Base-by-base conservation (phyloP, 495 filamentous ascomycete genomes). In the Filosporella fistucella region DNA sequence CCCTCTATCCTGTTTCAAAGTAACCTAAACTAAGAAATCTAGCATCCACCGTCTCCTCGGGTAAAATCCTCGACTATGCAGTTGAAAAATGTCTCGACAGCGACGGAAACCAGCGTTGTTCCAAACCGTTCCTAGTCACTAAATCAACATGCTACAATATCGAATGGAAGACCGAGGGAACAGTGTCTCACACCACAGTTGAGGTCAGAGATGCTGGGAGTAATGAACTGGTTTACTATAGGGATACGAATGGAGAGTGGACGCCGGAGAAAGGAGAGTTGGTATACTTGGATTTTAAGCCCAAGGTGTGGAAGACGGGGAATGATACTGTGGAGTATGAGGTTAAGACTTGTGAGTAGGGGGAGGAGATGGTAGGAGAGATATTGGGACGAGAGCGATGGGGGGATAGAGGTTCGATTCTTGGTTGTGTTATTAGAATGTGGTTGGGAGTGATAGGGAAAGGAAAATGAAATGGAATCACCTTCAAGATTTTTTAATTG, bases 181-280 rank as follows among this genome's bases (percentile, higher is more conserved):
- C 59, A 8, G 36, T 69, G 16, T 61, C 57, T 16, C 67, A 69
- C 33, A 69, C 65, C 14, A 69, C 65, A 9, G 63, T 60, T 25
- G 65, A 69, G 45, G 62, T 68, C 13, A 55, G 63, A 20, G 67
- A 68, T 43, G 63, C 55, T 14, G 64, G 61, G 1, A 64, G 60
- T 39, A 42, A 46, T 24, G 65, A 68, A 47, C 16, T 69, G 10
- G 67, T 69, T 0, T 69, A 52, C 45, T 68, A 69, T 47, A 48
- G 67, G 10, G 65, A 69, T 47, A 68, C 67, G 12, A 52, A 69
- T 49, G 67, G 67, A 22, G 47, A 67, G 7, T 69, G 67, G 67
- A 65, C 51, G 0, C 59, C 65, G 1, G 59, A 68, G 25, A 65
- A 65, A 54, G 46, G 39, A 17, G 59, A 66, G 49, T 51, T 68